Percentiles rank a stretch among this genome's conserved stretches.
Conservation (phyloP, 371 early-diverging fungal genomes). For the Syncephalastrum racemosum region DNA sequence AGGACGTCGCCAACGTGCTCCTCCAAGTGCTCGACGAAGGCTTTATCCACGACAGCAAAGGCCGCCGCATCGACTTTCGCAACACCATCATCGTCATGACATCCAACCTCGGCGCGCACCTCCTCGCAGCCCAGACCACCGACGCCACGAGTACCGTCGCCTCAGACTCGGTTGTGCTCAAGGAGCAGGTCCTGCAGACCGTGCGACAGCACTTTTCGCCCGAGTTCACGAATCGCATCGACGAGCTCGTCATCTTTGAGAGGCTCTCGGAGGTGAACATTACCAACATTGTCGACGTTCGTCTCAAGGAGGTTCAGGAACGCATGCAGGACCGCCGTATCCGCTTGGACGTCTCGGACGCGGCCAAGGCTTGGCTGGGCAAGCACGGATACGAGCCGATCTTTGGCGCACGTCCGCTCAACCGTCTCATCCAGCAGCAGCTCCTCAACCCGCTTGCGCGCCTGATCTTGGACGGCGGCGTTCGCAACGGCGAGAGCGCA, state of each 20-base stretch:
- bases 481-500: constrained; percentile 66
- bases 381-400: constrained; percentile 78
- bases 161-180: constrained; percentile 45
- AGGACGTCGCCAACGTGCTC: constrained; percentile 75
- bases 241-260: constrained; percentile 86
- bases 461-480: constrained; percentile 74
- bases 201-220: constrained; percentile 87
- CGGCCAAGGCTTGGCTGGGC: constrained; percentile 80
- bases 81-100: constrained; percentile 96
- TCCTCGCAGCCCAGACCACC: constrained; percentile 41
- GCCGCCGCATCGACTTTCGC: constrained; percentile 85
- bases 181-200: constrained; percentile 61
- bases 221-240: constrained; percentile 91
- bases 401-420: constrained; percentile 86
- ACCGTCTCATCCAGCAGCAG: constrained; percentile 80
- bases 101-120: constrained; percentile 73
- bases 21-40: constrained; percentile 94
- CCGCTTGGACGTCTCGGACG: constrained; percentile 57
- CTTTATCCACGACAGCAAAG: constrained; percentile 83
- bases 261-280: constrained; percentile 69
- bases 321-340: constrained; percentile 77
- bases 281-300: constrained; percentile 80
- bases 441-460: constrained; percentile 81
- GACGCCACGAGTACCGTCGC: constrained; percentile 18
- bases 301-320: constrained; percentile 73